Base-by-base conservation (phyloP, 257 asterid species). In the Solanum piurae region DNA sequence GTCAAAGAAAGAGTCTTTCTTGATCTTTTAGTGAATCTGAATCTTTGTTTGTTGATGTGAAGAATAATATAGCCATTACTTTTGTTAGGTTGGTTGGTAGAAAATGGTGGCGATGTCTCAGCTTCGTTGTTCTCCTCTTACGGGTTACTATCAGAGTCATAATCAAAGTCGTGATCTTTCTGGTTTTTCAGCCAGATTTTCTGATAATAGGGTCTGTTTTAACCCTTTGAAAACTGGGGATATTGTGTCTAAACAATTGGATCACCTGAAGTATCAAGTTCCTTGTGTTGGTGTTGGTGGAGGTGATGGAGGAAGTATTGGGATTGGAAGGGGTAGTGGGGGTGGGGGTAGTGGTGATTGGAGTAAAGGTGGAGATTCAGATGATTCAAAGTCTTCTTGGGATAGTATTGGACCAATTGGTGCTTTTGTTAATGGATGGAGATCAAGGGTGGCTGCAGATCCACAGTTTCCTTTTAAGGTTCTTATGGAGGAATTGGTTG, bases 391-490 rank as follows among this genome's bases (percentile, higher is more conserved):
- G 68, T 87, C 95, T 10, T 92, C 94, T 3, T 74, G 29, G 83
- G 92, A 88, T 83, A 87, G 94, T 0, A 91, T 94, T 64, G 98
- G 99, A 71, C 98, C 98, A 4, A 64, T 94, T 36, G 98, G 98
- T 38, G 96, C 95, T 23, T 94, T 96, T 68, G 68, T 96, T 38
- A 88, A 20, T 38, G 98, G 98, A 4, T 97, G 99, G 99, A 93
- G 98, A 91, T 92, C 98, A 11, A 90, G 99, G 83, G 98, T 95
- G 85, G 94, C 94, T 34, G 98, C 98, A 2, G 99, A 96, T 91
- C 96, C 98, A 2, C 98, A 96, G 73, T 96, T 96, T 89, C 98
- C 98, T 1, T 96, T 96, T 90, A 96, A 96, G 92, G 98, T 96
- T 73, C 91, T 94, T 8, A 96, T 96, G 99, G 98, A 96, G 84